A percentile compares a stretch with the other conserved stretches of the same genome.
Conservation (phyloP, 2,329 filamentous ascomycete genomes). For the Cercospora brassicicola region DNA sequence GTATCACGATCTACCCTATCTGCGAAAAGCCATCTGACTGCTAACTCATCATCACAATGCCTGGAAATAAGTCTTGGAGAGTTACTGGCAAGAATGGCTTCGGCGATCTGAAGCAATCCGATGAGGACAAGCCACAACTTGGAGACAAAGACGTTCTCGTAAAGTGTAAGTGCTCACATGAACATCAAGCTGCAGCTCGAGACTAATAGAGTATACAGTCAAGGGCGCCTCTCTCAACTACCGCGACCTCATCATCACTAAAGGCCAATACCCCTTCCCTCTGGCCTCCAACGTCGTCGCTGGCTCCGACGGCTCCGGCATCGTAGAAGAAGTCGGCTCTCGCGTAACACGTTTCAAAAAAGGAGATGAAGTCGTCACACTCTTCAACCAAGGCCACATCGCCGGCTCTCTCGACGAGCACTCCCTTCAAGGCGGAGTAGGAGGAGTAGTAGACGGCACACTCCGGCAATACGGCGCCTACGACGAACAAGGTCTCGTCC, state of each 20-base stretch:
- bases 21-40: neutral
- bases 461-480: slow-evolving; percentile 68
- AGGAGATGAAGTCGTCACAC: slow-evolving; percentile 61
- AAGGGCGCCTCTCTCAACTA: slow-evolving; percentile 52
- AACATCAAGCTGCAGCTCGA: too few species aligned
- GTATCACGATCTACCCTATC: neutral
- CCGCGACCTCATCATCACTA: slow-evolving; percentile 52
- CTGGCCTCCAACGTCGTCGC: slow-evolving; percentile 46
- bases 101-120: slow-evolving; percentile 59
- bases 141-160: slow-evolving; percentile 73
- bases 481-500: slow-evolving; percentile 65
- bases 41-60: slow-evolving; percentile 14
- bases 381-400: slow-evolving; percentile 63
- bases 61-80: slow-evolving; percentile 49
- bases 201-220: slow-evolving; percentile 38
- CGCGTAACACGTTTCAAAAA: slow-evolving; percentile 58
- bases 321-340: slow-evolving; percentile 55
- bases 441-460: slow-evolving; percentile 66
- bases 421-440: slow-evolving; percentile 58
- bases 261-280: slow-evolving; percentile 50
- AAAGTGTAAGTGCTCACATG: slow-evolving; percentile 49
- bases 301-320: slow-evolving; percentile 55
- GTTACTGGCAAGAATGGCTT: slow-evolving; percentile 59
- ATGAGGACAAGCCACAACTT: slow-evolving; percentile 57
- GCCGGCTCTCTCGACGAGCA: slow-evolving; percentile 48